Evolutionary conservation across 169 alveolate species (phyloP).

Genomic region (Eimeria necatrix): DNA sequence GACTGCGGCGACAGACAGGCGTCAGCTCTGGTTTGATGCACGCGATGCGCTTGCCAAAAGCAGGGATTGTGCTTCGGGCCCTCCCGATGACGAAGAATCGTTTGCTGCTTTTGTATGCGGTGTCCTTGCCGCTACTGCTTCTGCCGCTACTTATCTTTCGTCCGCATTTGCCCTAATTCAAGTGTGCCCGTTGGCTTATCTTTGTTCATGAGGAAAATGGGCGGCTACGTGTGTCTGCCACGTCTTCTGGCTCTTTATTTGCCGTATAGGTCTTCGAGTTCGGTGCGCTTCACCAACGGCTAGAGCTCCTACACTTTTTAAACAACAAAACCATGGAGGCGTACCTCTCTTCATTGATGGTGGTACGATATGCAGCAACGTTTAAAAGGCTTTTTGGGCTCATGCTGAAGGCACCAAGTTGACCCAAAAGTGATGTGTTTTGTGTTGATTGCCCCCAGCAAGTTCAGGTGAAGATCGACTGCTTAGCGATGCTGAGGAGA

Average conservation of each 20-base stretch:
- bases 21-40: conserved; percentile 54
- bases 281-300: conserved; percentile 33
- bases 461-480: conserved; percentile 44
- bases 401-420: neutral
- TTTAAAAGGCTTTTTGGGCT: neutral
- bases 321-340: conserved; percentile 38
- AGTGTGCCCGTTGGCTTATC: neutral
- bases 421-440: neutral
- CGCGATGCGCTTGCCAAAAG: neutral
- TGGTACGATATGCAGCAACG: neutral
- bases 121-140: neutral
- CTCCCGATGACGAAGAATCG: conserved; percentile 35
- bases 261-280: neutral
- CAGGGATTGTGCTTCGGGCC: neutral
- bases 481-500: conserved; percentile 27
- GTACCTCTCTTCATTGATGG: neutral
- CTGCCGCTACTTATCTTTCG: neutral
- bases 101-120: conserved; percentile 16
- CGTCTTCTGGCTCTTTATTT: neutral
- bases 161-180: neutral
- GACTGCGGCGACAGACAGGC: conserved; percentile 11
- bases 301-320: conserved; percentile 21
- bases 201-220: neutral
- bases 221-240: neutral
- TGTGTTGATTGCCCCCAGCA: neutral